Conservation (phyloP, 106 monocot species). For the Dendrobium chrysotoxum region DNA sequence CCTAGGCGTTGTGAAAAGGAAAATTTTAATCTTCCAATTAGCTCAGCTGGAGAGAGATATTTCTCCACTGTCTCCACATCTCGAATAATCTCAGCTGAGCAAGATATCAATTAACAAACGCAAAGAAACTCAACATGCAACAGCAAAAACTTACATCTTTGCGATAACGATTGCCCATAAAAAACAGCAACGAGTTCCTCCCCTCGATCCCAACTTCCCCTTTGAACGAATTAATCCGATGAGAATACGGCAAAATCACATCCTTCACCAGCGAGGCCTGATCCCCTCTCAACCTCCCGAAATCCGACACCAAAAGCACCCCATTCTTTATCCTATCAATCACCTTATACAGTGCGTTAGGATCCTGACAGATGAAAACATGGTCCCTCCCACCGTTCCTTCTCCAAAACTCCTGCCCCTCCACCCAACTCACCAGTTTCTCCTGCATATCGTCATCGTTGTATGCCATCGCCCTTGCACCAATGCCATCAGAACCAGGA, state of each 20-base stretch:
- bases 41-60: not conserved
- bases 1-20: not conserved
- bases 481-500: slow-evolving; percentile 8
- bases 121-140: not conserved
- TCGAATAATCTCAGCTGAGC: not conserved
- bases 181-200: slow-evolving; percentile 59
- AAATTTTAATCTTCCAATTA: not conserved
- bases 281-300: slow-evolving; percentile 57
- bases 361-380: slow-evolving; percentile 82
- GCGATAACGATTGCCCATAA: slow-evolving; percentile 87
- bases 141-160: slow-evolving; percentile 50
- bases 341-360: slow-evolving; percentile 63
- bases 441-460: slow-evolving; percentile 59
- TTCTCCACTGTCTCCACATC: not conserved
- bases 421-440: slow-evolving; percentile 73
- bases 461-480: slow-evolving; percentile 4
- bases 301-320: slow-evolving; percentile 64
- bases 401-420: slow-evolving; percentile 57
- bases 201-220: slow-evolving; percentile 49
- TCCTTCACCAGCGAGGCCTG: slow-evolving; percentile 81
- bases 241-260: slow-evolving; percentile 78
- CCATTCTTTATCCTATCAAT: slow-evolving; percentile 53
- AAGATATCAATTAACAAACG: not conserved
- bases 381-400: slow-evolving; percentile 78
- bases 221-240: slow-evolving; percentile 65